Evolutionary conservation across 1,284 basidiomycete species (phyloP).

Genomic region (Pascua guehoae): DNA sequence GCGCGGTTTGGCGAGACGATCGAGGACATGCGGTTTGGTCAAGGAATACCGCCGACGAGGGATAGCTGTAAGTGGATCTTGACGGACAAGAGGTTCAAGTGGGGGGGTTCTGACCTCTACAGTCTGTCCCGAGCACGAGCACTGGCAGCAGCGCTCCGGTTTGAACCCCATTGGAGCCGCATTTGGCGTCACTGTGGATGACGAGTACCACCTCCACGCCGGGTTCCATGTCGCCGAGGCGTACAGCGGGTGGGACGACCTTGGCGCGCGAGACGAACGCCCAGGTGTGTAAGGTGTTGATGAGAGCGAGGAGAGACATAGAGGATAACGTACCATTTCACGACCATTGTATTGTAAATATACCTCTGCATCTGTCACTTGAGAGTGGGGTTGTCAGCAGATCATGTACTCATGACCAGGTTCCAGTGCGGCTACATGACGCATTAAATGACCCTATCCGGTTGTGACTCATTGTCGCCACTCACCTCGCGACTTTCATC

Average conservation of each 20-base stretch:
- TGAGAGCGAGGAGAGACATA: neutral
- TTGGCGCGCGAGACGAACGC: conserved; percentile 1
- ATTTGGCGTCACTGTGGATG: conserved; percentile 13
- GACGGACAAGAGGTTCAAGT: no score
- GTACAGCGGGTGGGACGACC: conserved; percentile 13
- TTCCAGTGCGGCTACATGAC: no score
- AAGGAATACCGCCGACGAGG: conserved; percentile 30
- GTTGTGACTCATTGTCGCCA: no score
- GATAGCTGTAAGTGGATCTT: conserved; percentile 21
- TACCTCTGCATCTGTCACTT: no score
- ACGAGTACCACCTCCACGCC: conserved; percentile 16
- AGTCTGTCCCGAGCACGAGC: conserved; percentile 46
- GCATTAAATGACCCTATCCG: no score
- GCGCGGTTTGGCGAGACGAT: conserved; percentile 32
- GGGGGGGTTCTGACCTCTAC: neutral
- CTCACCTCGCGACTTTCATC: no score
- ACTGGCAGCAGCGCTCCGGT: conserved; percentile 38
- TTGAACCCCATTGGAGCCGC: conserved; percentile 32
- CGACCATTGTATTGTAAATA: neutral
- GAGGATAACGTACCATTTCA: neutral
- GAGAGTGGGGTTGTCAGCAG: no score
- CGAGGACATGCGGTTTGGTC: conserved; percentile 40
- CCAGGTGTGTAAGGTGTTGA: neutral
- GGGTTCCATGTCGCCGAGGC: conserved; percentile 15
- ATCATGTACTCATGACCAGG: no score